Conservation (phyloP, 345 rosid genomes). For the Lumnitzera racemosa region DNA sequence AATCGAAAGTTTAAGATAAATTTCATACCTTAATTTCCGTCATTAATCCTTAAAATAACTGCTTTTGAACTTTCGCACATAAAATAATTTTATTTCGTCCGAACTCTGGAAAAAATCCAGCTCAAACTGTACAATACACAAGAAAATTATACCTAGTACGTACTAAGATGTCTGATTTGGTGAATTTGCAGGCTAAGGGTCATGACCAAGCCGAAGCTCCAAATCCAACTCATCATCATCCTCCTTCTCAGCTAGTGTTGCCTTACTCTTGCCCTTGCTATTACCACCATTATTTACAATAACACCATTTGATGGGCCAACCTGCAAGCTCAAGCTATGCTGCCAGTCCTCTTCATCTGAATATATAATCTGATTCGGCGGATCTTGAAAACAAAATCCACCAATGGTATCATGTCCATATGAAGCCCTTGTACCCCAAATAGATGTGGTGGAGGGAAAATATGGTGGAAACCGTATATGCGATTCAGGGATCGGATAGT, state of each 20-base stretch:
- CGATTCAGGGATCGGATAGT: too few species aligned
- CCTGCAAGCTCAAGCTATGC: slow-evolving; percentile 38
- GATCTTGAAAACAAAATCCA: neutral
- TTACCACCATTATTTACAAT: slow-evolving; percentile 17
- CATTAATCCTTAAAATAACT: too few species aligned
- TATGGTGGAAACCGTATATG: too few species aligned
- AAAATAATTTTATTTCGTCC: too few species aligned
- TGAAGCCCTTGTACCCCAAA: neutral
- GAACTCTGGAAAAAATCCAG: slow-evolving; percentile 2
- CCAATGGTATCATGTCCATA: neutral
- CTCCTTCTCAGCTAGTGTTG: neutral
- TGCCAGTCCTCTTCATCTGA: slow-evolving; percentile 23
- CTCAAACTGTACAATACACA: slow-evolving; percentile 8
- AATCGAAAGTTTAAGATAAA: too few species aligned
- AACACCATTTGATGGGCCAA: slow-evolving; percentile 32
- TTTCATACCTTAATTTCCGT: too few species aligned
- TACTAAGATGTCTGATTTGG: too few species aligned
- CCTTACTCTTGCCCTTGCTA: slow-evolving; percentile 2
- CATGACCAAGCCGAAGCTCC: slow-evolving; percentile 87
- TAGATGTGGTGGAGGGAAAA: too few species aligned
- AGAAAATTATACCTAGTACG: slow-evolving; percentile 3
- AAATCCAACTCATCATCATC: slow-evolving; percentile 66
- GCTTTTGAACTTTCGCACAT: neutral
- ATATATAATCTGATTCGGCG: neutral
- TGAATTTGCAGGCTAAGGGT: slow-evolving; percentile 10